Evolutionary conservation across 805 yeast genomes (phyloP).

Genomic region (Barnettozyma siamensis): DNA sequence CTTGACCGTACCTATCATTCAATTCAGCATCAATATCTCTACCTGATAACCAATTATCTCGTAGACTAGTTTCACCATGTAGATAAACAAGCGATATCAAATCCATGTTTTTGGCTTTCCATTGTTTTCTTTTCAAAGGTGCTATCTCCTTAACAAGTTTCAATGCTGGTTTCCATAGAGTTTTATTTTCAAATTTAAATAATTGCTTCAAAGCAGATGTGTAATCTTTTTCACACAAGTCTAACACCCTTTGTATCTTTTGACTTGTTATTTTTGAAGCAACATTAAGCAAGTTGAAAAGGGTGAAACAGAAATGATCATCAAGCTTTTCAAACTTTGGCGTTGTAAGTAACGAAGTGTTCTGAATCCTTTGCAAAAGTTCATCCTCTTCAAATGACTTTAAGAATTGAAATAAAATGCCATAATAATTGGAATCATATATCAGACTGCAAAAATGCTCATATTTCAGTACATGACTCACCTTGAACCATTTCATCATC

Average conservation of each 20-base stretch:
- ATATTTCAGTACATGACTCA: conserved; percentile 70
- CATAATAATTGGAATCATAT: conserved; percentile 62
- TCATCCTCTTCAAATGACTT: conserved; percentile 16
- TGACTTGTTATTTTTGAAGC: conserved; percentile 54
- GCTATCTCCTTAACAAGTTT: conserved; percentile 71
- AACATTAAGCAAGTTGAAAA: conserved; percentile 47
- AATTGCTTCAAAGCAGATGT: conserved; percentile 56
- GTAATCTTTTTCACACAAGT: conserved; percentile 57
- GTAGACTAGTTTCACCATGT: conserved; percentile 61
- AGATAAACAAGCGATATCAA: conserved; percentile 81
- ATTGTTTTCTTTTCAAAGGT: conserved; percentile 89
- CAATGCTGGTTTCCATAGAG: conserved; percentile 63
- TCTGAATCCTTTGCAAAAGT: conserved; percentile 28
- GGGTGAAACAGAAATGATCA: conserved; percentile 38
- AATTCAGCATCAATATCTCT: conserved; percentile 70
- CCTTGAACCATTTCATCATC: conserved; percentile 71
- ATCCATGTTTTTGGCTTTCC: conserved; percentile 94
- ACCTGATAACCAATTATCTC: conserved; percentile 88
- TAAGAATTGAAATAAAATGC: conserved; percentile 17
- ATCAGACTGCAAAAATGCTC: conserved; percentile 68
- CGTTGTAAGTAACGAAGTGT: conserved; percentile 13
- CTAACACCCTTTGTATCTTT: conserved; percentile 69
- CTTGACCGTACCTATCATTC: conserved; percentile 77
- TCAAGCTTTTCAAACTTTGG: conserved; percentile 24
- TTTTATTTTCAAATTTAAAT: conserved; percentile 52